phyloP scores from a whole-genome alignment of 306 rosid genomes.

The Astragalus membranaceus region DNA sequence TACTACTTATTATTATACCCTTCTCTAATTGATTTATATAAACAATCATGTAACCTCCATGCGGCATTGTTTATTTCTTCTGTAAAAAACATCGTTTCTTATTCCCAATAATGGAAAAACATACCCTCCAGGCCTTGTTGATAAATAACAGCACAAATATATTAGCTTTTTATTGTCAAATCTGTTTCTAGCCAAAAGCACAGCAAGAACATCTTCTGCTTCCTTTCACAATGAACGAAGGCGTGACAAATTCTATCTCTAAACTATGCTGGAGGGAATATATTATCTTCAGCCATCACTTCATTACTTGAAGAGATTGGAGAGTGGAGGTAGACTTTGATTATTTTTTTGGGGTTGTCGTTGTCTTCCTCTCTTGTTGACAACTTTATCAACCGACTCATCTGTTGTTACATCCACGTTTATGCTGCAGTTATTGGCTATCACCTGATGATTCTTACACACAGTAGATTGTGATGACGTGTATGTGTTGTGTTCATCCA shows the following conservation, averaged over 20 bases:
- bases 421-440: conserved; percentile 3
- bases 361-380: conserved; percentile 13
- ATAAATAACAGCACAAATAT: neutral
- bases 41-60: neutral
- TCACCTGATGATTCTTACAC: conserved; percentile 22
- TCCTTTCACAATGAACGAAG: neutral
- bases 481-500: neutral
- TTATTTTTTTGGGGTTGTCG: conserved; percentile 4
- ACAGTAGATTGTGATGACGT: neutral
- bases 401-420: conserved; percentile 15
- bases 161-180: neutral
- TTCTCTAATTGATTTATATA: neutral
- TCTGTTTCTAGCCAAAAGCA: neutral
- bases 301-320: conserved; percentile 43
- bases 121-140: neutral
- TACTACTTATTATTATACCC: too few species aligned
- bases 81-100: neutral
- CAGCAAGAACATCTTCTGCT: neutral
- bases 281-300: neutral
- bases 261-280: conserved; percentile 12
- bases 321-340: conserved; percentile 22
- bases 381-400: neutral
- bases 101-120: neutral
- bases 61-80: neutral
- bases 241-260: neutral